Evolutionary conservation across 805 yeast species (phyloP).

Genomic region (Wickerhamiella galacta): DNA sequence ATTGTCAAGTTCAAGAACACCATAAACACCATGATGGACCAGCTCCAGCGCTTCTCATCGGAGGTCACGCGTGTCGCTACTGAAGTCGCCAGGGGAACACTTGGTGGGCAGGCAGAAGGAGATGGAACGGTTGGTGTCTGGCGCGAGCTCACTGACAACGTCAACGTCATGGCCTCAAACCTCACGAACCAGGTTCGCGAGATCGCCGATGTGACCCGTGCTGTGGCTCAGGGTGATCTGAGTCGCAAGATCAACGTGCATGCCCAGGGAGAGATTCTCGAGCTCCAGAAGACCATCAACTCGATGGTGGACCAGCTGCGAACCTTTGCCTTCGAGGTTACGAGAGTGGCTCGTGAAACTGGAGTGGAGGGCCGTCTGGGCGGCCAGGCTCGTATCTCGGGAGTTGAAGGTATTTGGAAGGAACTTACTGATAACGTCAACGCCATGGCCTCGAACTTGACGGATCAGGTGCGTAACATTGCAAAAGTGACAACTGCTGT

Average conservation of each 20-base stretch:
- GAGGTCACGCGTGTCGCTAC: slow-evolving; percentile 78
- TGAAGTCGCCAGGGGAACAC: slow-evolving; percentile 77
- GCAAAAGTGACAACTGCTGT: slow-evolving; percentile 82
- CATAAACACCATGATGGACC: slow-evolving; percentile 80
- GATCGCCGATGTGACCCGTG: slow-evolving; percentile 77
- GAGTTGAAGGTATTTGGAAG: slow-evolving; percentile 77
- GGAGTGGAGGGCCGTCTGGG: slow-evolving; percentile 83
- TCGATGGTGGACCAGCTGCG: slow-evolving; percentile 78
- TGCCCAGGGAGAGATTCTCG: slow-evolving; percentile 81
- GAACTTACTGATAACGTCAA: slow-evolving; percentile 75
- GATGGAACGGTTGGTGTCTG: slow-evolving; percentile 79
- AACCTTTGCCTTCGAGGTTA: slow-evolving; percentile 71
- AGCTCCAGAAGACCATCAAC: slow-evolving; percentile 71
- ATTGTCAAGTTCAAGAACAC: slow-evolving; percentile 64
- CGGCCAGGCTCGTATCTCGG: slow-evolving; percentile 68
- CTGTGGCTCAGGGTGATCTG: slow-evolving; percentile 76
- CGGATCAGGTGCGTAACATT: slow-evolving; percentile 76
- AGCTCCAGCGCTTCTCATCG: slow-evolving; percentile 59
- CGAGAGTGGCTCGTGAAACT: slow-evolving; percentile 75
- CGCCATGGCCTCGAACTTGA: slow-evolving; percentile 77
- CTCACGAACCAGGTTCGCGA: slow-evolving; percentile 79
- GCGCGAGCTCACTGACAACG: slow-evolving; percentile 74
- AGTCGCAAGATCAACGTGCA: slow-evolving; percentile 73
- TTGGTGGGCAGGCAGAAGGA: slow-evolving; percentile 78
- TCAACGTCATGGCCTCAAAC: slow-evolving; percentile 79